Percentiles rank a stretch among this genome's conserved stretches.
These are phyloP conservation scores for Curvularia lunata DNA, from an alignment of 2,329 filamentous ascomycete genomes.

Conservation along the genomic window DNA sequence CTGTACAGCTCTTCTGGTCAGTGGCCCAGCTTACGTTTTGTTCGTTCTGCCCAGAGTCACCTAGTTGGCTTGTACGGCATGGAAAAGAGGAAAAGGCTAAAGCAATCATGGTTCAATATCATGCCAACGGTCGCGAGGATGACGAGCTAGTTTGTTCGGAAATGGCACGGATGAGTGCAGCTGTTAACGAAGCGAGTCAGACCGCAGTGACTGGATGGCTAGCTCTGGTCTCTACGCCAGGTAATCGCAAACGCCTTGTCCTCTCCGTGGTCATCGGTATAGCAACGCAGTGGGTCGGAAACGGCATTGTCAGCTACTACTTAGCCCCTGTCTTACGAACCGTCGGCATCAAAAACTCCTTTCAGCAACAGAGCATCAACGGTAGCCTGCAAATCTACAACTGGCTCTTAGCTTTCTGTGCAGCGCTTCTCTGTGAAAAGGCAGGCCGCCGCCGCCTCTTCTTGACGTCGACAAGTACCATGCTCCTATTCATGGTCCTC, in stretches of 20 bases:
- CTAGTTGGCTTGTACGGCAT: background rate
- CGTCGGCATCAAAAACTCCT: background rate
- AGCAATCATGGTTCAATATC: background rate
- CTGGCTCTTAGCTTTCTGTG: background rate
- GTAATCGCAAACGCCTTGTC: background rate
- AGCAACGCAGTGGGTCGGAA: background rate
- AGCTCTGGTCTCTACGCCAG: background rate
- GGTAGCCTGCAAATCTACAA: background rate
- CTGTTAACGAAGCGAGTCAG: background rate
- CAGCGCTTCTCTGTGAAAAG: background rate
- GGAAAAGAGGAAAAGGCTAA: background rate
- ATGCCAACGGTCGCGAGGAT: background rate
- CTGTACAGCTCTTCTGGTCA: background rate
- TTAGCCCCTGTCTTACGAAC: background rate
- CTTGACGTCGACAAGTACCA: background rate
- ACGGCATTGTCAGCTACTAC: background rate
- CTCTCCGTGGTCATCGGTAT: background rate
- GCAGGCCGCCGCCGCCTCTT: background rate
- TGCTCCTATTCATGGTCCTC: background rate
- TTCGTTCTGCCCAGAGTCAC: background rate
- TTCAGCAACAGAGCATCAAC: background rate
- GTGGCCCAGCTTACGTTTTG: background rate
- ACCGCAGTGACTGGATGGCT: background rate
- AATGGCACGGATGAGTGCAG: background rate
- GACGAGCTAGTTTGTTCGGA: background rate